Base-by-base conservation (phyloP, 768 basidiomycete species). In the Termitomyces sp. region DNA sequence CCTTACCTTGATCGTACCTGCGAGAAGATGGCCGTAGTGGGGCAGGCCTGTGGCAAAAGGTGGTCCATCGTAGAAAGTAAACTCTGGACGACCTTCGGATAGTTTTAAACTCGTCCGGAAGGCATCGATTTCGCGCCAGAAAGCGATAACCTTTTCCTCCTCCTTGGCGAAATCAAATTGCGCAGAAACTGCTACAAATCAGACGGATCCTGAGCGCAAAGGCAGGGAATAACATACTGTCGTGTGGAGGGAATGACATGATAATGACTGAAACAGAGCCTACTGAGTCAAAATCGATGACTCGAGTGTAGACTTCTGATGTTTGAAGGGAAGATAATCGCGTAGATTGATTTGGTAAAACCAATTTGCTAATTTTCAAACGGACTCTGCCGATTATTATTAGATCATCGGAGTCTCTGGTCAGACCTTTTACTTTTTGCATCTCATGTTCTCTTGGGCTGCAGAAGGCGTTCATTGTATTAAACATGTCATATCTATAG, bases 21-120 rank as follows among this genome's bases (percentile, higher is more conserved):
- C 91, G 45, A 97, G 83, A 52, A 97, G 76, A 78, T 96, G 94
- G 8, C 96, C 96, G 68, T 98, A 98, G 72, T 98, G 96, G 7
- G 96, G 96, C 67, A 96, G 78, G 48, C 97, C 97, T 2, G 96
- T 98, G 0, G 96, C 96, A 69, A 98, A 98, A 0, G 96, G 96
- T 2, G 95, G 95, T 4, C 96, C 96, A 73, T 98, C 97, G 76
- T 94, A 98, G 80, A 99, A 99, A 29, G 94, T 86, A 73, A 81
- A 99, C 70, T 92, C 87, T 17, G 95, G 94, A 43, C 88, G 83
- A 3, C 95, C 95, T 71, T 96, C 89, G 0, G 93, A 94, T 50
- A 96, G 86, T 77, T 94, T 94, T 67, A 98, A 75, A 67, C 91
- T 93, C 7, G 96, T 98, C 71, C 89, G 86, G 77, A 99, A 99